Percentiles rank a stretch among this genome's conserved stretches.
These are phyloP conservation scores for Draba incana DNA, from an alignment of 345 rosid species.

Conservation along the genomic window DNA sequence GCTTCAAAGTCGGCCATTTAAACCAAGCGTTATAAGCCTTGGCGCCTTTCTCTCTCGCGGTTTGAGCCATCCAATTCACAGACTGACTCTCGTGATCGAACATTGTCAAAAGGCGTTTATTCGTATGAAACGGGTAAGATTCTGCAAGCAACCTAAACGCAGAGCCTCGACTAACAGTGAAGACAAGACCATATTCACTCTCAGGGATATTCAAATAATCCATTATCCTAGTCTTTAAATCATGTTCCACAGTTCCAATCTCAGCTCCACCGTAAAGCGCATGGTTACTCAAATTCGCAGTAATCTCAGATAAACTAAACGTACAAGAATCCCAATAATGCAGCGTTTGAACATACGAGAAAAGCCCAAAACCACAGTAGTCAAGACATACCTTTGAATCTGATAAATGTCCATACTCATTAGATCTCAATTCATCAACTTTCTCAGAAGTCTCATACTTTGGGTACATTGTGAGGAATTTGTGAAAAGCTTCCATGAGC, in stretches of 20 bases:
- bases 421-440: too few relatives aligned
- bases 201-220: constrained; percentile 74
- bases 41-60: constrained; percentile 78
- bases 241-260: constrained; percentile 66
- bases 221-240: constrained; percentile 70
- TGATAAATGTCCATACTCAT: constrained; percentile 55
- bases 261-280: constrained; percentile 75
- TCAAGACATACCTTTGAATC: constrained; percentile 80
- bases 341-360: constrained; percentile 63
- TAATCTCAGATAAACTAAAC: constrained; percentile 66
- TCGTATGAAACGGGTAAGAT: constrained; percentile 68
- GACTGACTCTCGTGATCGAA: constrained; percentile 60
- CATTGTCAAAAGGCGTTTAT: constrained; percentile 49
- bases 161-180: constrained; percentile 38
- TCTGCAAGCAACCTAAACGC: constrained; percentile 76
- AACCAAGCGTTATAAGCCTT: constrained; percentile 73
- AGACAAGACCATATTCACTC: constrained; percentile 73
- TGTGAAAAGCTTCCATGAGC: too few relatives aligned
- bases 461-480: too few relatives aligned
- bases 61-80: constrained; percentile 74
- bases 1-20: constrained; percentile 75
- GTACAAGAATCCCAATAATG: constrained; percentile 64
- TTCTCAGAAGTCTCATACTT: too few relatives aligned
- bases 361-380: constrained; percentile 79
- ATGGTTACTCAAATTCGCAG: constrained; percentile 76